Evolutionary conservation across 768 basidiomycete genomes (phyloP).

Genomic region (Baorangia bicolor): DNA sequence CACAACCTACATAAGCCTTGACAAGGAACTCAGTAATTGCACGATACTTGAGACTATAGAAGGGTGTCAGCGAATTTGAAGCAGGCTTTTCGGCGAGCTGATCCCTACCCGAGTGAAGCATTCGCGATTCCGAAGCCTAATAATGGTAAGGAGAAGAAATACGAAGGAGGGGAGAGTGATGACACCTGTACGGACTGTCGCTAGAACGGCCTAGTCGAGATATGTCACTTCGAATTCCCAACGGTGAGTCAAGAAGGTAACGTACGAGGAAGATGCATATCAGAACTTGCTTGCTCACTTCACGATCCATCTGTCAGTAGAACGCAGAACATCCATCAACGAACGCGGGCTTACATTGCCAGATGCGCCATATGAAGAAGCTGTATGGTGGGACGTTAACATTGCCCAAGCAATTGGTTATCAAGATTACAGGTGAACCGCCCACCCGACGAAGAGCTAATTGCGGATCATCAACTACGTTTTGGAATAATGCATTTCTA

Average conservation of each 20-base stretch:
- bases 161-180: too few relatives aligned
- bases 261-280: conserved; percentile 15
- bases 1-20: too few relatives aligned
- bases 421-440: conserved; percentile 2
- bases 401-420: not conserved
- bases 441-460: too few relatives aligned
- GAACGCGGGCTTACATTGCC: too few relatives aligned
- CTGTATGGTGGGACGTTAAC: not conserved
- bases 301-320: not conserved
- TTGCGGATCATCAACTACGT: not conserved
- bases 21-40: too few relatives aligned
- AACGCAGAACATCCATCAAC: not conserved
- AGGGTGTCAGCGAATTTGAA: not conserved
- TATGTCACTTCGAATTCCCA: too few relatives aligned
- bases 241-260: not conserved
- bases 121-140: not conserved
- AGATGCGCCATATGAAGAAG: conserved; percentile 20
- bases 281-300: conserved; percentile 12
- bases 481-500: not conserved
- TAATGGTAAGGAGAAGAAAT: not conserved
- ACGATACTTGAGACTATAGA: not conserved
- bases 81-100: too few relatives aligned
- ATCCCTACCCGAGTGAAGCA: not conserved
- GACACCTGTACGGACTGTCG: conserved; percentile 12
- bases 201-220: conserved; percentile 6